These are phyloP conservation scores for Sporothrix mexicana DNA, from an alignment of 2,329 filamentous ascomycete species.

Conservation along the genomic window DNA sequence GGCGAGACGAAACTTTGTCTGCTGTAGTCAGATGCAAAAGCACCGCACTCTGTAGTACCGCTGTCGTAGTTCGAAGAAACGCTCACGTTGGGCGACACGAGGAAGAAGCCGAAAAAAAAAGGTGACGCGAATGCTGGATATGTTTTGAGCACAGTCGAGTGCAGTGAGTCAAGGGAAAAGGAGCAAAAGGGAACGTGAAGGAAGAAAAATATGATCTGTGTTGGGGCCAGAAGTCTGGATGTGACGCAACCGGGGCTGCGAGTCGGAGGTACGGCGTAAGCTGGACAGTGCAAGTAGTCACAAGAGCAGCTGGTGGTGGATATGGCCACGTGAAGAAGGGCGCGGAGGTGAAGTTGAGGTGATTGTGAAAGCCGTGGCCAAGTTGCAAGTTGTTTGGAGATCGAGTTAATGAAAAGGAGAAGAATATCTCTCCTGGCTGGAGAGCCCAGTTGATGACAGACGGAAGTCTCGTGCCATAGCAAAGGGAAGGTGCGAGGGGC, in stretches of 20 bases:
- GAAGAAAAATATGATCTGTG: background rate
- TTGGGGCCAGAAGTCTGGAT: slow-evolving; percentile 7
- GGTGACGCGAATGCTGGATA: background rate
- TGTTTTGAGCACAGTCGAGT: background rate
- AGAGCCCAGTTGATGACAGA: slow-evolving; percentile 45
- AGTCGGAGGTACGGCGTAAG: slow-evolving; percentile 25
- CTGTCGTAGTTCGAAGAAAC: slow-evolving; percentile 13
- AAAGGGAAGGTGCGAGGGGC: slow-evolving; percentile 45
- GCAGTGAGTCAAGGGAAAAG: background rate
- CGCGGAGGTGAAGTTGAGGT: slow-evolving; percentile 13
- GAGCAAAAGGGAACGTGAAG: background rate
- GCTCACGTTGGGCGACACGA: background rate
- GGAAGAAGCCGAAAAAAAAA: background rate
- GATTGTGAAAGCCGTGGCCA: slow-evolving; percentile 5
- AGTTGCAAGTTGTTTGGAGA: slow-evolving; percentile 5
- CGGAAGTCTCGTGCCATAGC: slow-evolving; percentile 51
- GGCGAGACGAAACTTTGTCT: background rate
- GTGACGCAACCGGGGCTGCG: slow-evolving; percentile 4
- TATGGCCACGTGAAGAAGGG: slow-evolving; percentile 21
- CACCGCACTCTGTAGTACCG: slow-evolving; percentile 4
- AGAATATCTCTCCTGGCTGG: slow-evolving; percentile 46
- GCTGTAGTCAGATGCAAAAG: slow-evolving; percentile 19
- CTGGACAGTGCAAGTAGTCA: slow-evolving; percentile 20
- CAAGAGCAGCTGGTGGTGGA: slow-evolving; percentile 15
- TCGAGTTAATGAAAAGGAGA: slow-evolving; percentile 28